Evolutionary conservation across 352 stramenopile genomes (phyloP), one percentile per base, ranked within the genome.

Genomic region (Peronospora tabacina): DNA sequence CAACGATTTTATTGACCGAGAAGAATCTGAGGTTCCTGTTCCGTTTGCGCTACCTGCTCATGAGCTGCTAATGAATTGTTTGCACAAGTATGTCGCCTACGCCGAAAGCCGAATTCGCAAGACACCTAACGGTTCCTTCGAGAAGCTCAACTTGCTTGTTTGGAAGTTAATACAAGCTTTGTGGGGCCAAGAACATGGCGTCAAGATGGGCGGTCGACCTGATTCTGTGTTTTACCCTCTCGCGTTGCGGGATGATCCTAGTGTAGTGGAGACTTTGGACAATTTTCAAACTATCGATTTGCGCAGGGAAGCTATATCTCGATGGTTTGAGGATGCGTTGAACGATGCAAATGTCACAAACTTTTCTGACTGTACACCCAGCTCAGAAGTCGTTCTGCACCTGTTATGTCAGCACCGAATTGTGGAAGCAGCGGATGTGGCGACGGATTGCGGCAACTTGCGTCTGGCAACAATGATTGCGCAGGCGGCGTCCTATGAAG

Each of bases 91-190:
- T 35, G 68, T 82, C 5, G 55, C 50, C 16, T 72, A 75, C 35
- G 72, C 66, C 28, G 62, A 86, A 44, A 51, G n/a, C 8, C 53
- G 37, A 46, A 33, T 55, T 20, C 45, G 44, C 12, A 62, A 59
- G n/a, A 24, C 19, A 16, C 29, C 38, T 5, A 51, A 12, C 32
- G 30, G 33, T 15, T 55, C 45, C 16, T 53, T 37, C 30, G 49
- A 66, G 38, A 65, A 62, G 53, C 43, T 40, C 15, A 58, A 34
- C 19, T 15, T 70, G 35, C 51, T 79, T n/a, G 36, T 90, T 3
- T 90, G 78, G 81, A 85, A 77, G 33, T 54, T 91, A 9, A 60
- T 91, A 10, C 70, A 81, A 39, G 72, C 81, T 36, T 56, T 91
- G 16, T 91, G 78, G 74, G 81, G 81, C 11, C 78, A 89, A 63